phyloP scores from a whole-genome alignment of 2,329 filamentous ascomycete species.

The Pseudogymnoascus sp. region DNA sequence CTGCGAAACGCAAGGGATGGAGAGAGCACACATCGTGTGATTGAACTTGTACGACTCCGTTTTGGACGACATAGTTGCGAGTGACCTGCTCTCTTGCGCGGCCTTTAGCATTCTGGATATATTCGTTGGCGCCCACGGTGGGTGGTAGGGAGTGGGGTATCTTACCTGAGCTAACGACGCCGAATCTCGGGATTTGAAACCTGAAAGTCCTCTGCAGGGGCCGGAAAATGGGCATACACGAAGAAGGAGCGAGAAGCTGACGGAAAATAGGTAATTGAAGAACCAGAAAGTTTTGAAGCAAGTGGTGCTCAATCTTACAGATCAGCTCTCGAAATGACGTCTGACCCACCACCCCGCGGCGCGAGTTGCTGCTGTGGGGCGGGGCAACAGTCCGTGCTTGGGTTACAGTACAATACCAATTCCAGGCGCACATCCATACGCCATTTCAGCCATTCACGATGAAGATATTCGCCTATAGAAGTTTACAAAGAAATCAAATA shows the following conservation, averaged over 20 bases:
- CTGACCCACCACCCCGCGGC: conserved; percentile 1
- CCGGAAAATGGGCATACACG: conserved; percentile 20
- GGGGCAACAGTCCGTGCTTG: neutral
- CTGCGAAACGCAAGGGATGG: neutral
- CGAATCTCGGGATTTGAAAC: neutral
- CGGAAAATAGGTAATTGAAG: neutral
- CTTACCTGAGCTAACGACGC: conserved; percentile 4
- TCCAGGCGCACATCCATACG: neutral
- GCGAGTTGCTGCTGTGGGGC: neutral
- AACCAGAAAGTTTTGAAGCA: conserved; percentile 7
- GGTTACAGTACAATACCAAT: neutral
- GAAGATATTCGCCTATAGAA: neutral
- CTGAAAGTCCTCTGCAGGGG: conserved; percentile 17
- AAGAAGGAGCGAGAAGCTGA: neutral
- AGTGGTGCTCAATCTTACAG: neutral
- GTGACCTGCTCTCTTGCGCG: conserved; percentile 21
- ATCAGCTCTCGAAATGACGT: conserved; percentile 1
- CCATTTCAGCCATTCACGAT: neutral
- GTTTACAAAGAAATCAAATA: neutral
- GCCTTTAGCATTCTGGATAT: neutral
- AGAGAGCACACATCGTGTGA: conserved; percentile 64
- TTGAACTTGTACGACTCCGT: conserved; percentile 72
- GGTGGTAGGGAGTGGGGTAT: neutral
- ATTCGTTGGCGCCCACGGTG: neutral
- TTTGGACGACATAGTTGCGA: conserved; percentile 51